Evolutionary conservation across 176 grass and related monocot genomes (phyloP).

Genomic region (Urochloa ruziziensis): DNA sequence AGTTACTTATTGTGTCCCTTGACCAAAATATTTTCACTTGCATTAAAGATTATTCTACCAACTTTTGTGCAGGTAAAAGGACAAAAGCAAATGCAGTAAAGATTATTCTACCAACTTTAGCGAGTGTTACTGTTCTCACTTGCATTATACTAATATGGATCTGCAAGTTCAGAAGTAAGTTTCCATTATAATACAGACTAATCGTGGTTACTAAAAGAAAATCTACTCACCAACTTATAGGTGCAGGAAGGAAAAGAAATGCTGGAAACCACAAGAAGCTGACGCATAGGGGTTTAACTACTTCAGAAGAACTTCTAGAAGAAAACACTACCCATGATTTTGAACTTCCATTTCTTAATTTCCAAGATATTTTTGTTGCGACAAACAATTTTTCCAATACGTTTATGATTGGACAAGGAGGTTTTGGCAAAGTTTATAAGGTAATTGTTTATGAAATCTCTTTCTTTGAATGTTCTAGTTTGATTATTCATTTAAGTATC

Average conservation of each 20-base stretch:
- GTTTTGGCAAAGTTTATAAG: constrained; percentile 43
- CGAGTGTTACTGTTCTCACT: background rate
- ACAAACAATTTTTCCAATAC: constrained; percentile 26
- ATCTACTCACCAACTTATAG: background rate
- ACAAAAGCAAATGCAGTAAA: background rate
- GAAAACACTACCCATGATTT: background rate
- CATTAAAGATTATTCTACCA: no score
- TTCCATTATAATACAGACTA: background rate
- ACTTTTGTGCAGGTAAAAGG: background rate
- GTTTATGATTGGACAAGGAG: constrained; percentile 23
- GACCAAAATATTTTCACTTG: no score
- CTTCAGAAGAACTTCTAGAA: background rate
- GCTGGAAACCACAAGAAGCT: background rate
- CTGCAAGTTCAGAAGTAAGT: background rate
- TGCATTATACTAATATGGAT: background rate
- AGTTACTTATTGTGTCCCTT: background rate
- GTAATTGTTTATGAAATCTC: background rate
- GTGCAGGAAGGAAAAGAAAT: background rate
- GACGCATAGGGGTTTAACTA: background rate
- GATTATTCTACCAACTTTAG: background rate
- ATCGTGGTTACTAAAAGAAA: background rate
- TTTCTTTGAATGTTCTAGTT: background rate
- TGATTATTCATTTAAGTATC: background rate
- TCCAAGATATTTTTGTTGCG: constrained; percentile 11
- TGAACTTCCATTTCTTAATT: constrained; percentile 26